A percentile compares a stretch with the other conserved stretches of the same genome.
Conservation (phyloP, 2,329 filamentous ascomycete species). For the Calonectria fujianensis region DNA sequence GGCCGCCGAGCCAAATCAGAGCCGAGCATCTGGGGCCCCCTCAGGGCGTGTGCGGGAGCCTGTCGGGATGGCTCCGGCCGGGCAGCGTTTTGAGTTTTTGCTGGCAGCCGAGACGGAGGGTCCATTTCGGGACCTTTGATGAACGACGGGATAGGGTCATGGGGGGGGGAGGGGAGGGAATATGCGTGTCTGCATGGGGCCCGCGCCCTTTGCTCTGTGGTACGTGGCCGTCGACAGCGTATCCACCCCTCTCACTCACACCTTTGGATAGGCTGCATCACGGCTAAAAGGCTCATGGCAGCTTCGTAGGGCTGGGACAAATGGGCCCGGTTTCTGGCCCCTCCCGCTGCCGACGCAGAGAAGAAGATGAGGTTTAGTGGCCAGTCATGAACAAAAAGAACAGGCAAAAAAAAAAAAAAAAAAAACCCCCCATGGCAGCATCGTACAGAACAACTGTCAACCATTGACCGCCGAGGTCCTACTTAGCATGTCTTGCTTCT, state of each 20-base stretch:
- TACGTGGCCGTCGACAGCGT: background rate
- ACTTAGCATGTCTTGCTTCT: too few species aligned
- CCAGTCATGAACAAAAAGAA: background rate
- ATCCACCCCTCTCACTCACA: background rate
- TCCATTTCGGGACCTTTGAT: constrained; percentile 33
- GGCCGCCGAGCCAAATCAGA: constrained; percentile 42
- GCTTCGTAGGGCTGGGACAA: constrained; percentile 26
- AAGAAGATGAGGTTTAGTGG: background rate
- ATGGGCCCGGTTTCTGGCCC: background rate
- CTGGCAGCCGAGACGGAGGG: constrained; percentile 8
- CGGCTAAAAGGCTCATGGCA: constrained; percentile 1
- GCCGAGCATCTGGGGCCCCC: constrained; percentile 32
- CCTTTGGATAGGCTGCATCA: constrained; percentile 14
- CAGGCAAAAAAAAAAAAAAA: background rate
- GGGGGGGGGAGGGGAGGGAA: background rate
- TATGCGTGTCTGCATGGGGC: constrained; percentile 23
- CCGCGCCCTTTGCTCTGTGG: constrained; percentile 6
- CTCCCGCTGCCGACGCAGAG: background rate
- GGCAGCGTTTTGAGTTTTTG: constrained; percentile 16
- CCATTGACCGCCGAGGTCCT: background rate
- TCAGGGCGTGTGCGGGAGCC: constrained; percentile 22
- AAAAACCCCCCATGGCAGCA: background rate
- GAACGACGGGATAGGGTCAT: constrained; percentile 16
- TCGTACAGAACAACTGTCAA: background rate
- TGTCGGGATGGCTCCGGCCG: constrained; percentile 28